These are phyloP conservation scores for Schwanniomyces yamadae DNA, from an alignment of 805 yeast genomes.

Conservation along the genomic window DNA sequence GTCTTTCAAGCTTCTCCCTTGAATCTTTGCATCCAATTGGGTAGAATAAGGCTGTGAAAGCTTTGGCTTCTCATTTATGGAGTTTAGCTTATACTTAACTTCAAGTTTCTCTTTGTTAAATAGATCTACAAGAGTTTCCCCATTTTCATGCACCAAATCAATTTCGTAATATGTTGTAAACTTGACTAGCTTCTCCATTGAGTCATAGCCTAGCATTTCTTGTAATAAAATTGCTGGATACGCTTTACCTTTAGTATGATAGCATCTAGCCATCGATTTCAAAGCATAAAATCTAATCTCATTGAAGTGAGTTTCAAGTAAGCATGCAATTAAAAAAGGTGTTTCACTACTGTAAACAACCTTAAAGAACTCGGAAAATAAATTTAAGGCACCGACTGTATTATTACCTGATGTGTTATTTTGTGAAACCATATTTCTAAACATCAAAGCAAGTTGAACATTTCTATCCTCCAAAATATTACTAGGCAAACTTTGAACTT, in stretches of 20 bases:
- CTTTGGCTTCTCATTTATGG: constrained; percentile 38
- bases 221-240: constrained; percentile 50
- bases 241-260: constrained; percentile 71
- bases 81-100: constrained; percentile 35
- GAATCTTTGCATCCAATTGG: constrained; percentile 28
- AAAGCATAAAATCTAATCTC: constrained; percentile 76
- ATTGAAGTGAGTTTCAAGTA: constrained; percentile 77
- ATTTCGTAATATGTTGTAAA: constrained; percentile 69
- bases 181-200: constrained; percentile 46
- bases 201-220: constrained; percentile 64
- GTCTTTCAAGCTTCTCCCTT: constrained; percentile 19
- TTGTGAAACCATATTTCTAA: constrained; percentile 66
- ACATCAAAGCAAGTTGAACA: constrained; percentile 69
- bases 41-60: constrained; percentile 34
- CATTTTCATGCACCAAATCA: constrained; percentile 33
- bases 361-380: constrained; percentile 65
- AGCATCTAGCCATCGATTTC: constrained; percentile 60
- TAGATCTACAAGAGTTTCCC: constrained; percentile 33
- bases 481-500: constrained; percentile 64
- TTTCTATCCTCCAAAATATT: constrained; percentile 50
- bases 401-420: constrained; percentile 54
- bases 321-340: constrained; percentile 69
- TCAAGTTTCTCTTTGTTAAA: constrained; percentile 44
- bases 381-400: constrained; percentile 54
- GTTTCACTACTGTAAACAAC: constrained; percentile 44